These are phyloP conservation scores for Zymoseptoria passerinii DNA, from an alignment of 2,329 filamentous ascomycete genomes.

Conservation along the genomic window DNA sequence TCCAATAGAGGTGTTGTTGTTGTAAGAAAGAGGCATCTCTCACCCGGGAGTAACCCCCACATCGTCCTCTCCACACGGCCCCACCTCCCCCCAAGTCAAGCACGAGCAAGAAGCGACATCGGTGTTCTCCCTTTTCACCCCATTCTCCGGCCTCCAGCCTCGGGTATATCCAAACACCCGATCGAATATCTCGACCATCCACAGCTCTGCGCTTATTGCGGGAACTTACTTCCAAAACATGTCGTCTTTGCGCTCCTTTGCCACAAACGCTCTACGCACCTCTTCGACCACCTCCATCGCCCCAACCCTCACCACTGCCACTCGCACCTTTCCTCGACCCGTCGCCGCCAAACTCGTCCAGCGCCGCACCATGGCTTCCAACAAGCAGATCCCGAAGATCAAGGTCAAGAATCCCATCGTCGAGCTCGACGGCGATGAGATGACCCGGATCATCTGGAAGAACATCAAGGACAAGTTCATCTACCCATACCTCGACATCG, in stretches of 20 bases:
- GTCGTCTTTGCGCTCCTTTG: constrained; percentile 17
- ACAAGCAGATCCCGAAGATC: constrained; percentile 63
- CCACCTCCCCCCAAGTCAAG: not conserved
- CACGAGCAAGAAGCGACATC: not conserved
- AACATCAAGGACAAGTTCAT: constrained; percentile 99
- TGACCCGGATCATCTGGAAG: constrained; percentile 99
- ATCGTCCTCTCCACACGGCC: not conserved
- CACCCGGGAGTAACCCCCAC: not conserved
- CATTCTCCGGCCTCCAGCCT: not conserved
- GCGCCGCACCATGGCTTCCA: constrained; percentile 31
- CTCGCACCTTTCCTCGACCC: constrained; percentile 25
- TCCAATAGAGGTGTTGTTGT: not conserved
- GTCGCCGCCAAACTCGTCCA: constrained; percentile 28
- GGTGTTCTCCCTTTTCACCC: not conserved
- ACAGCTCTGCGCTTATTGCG: constrained; percentile 47
- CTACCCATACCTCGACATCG: constrained; percentile 88
- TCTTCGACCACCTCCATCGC: constrained; percentile 10
- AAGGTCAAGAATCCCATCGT: constrained; percentile 99
- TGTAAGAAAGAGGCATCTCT: not conserved
- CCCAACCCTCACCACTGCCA: constrained; percentile 11
- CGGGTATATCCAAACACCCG: not conserved
- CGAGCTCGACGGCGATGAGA: constrained; percentile 88
- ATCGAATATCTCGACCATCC: not conserved
- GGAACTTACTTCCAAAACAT: constrained; percentile 35
- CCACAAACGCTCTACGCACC: constrained; percentile 8